Evolutionary conservation across 208 protist species (phyloP), one percentile per base, ranked within the genome.

Genomic region (Histomonas meleagridis): DNA sequence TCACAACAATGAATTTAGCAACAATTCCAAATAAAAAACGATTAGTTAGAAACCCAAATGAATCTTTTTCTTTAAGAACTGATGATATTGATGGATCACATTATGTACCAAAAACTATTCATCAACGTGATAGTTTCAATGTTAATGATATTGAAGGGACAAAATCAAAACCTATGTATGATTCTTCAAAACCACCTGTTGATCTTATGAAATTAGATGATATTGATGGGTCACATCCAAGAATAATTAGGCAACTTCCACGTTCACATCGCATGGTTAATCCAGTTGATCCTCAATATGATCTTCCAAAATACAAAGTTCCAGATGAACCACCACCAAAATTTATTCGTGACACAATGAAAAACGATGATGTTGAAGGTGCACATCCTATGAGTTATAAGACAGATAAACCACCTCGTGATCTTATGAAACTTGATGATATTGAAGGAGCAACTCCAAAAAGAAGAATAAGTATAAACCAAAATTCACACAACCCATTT

Each of bases 321-420:
- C 14, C 1, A 14, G 70, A 81, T 38, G 10, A 51, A 38, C 70
- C 70, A 81, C 23, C 14, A 10, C 7, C 43, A 3, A 81, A 81
- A 23, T 81, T 81, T 23, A 51, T 81, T n/a, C 51, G 51, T 21
- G 35, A 81, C 18, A 43, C 40, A 12, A 51, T 51, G 21, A 43
- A 81, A 2, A 32, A 51, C 51, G 70, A 43, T 81, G 70, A 81
- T 81, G n/a, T 81, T 43, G 23, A 18, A 21, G 70, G 70, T n/a
- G 12, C 65, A 32, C 70, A 81, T 81, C 70, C 70, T n/a, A 81
- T 51, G n/a, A 32, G 40, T 32, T 81, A 81, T 23, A 81, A 81
- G 51, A 81, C 40, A n/a, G 35, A 48, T 7, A 81, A 81, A 81
- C 70, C 70, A 35, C 70, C 70, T 23, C 35, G 43, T 16, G 70